Evolutionary conservation across 495 filamentous ascomycete species (phyloP).

Genomic region (Xylaria intraflava): DNA sequence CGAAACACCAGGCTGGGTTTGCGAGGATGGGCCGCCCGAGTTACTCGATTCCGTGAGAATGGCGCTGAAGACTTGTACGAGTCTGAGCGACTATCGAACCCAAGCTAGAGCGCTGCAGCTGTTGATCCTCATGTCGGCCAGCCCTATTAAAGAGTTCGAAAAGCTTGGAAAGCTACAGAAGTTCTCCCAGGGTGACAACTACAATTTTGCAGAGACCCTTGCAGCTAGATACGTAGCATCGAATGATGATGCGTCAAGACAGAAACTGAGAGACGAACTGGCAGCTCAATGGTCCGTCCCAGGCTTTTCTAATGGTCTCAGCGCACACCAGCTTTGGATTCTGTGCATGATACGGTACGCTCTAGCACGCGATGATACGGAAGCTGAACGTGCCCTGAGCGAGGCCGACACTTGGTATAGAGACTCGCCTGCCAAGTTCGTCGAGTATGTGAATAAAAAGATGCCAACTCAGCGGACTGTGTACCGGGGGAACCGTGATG

Average conservation of each 20-base stretch:
- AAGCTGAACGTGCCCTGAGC: not conserved
- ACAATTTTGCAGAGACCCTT: conserved; percentile 6
- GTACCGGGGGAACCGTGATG: too few species aligned
- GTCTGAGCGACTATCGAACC: conserved; percentile 8
- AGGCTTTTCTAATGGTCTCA: not conserved
- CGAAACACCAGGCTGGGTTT: conserved; percentile 10
- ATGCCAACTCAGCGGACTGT: not conserved
- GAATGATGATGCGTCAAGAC: not conserved
- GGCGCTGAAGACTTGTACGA: not conserved
- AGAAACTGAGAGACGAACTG: conserved; percentile 3
- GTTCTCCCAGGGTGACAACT: conserved; percentile 5
- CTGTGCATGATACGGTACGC: not conserved
- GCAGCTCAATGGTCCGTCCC: not conserved
- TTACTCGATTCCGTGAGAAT: not conserved
- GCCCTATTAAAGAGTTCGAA: conserved; percentile 1
- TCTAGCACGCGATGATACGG: not conserved
- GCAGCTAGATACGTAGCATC: conserved; percentile 9
- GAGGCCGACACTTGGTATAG: not conserved
- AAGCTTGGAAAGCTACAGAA: conserved; percentile 12
- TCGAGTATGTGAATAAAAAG: not conserved
- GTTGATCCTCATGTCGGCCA: conserved; percentile 3
- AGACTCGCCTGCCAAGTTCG: not conserved
- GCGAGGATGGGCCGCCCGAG: not conserved
- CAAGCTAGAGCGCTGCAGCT: not conserved
- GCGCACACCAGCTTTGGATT: not conserved